phyloP scores from a whole-genome alignment of 495 filamentous ascomycete genomes.

The Achaetomiella virescens region DNA sequence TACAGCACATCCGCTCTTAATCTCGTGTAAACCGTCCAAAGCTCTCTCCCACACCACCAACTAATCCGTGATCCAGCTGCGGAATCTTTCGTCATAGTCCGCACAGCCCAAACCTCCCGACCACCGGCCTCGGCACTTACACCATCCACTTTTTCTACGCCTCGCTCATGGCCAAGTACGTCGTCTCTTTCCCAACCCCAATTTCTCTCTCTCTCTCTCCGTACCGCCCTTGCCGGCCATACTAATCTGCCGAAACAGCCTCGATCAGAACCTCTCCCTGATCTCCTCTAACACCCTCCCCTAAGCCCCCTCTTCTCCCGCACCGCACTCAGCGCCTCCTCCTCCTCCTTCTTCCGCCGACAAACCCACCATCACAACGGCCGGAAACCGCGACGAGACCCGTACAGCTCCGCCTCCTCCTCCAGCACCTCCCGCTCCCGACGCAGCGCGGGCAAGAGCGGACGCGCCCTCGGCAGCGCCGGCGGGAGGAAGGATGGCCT shows the following conservation, averaged over 20 bases:
- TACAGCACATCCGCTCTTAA: conserved; percentile 26
- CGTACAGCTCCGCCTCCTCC: neutral
- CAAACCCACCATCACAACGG: neutral
- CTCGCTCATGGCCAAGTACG: conserved; percentile 30
- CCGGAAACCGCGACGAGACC: neutral
- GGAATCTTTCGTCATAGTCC: conserved; percentile 29
- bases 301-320: conserved; percentile 30
- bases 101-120: conserved; percentile 29
- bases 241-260: conserved; percentile 2
- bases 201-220: neutral
- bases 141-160: conserved; percentile 26
- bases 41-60: neutral
- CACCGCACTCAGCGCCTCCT: neutral
- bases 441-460: no score
- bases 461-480: no score
- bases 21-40: conserved; percentile 19
- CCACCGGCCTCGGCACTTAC: conserved; percentile 18
- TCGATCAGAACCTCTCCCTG: conserved; percentile 35
- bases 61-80: conserved; percentile 16
- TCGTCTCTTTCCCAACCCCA: neutral
- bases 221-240: no score
- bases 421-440: neutral
- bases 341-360: neutral
- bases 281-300: conserved; percentile 31
- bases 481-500: neutral